These are phyloP conservation scores for Pseudogymnoascus sp. DNA, from an alignment of 2,329 filamentous ascomycete species.

Conservation along the genomic window DNA sequence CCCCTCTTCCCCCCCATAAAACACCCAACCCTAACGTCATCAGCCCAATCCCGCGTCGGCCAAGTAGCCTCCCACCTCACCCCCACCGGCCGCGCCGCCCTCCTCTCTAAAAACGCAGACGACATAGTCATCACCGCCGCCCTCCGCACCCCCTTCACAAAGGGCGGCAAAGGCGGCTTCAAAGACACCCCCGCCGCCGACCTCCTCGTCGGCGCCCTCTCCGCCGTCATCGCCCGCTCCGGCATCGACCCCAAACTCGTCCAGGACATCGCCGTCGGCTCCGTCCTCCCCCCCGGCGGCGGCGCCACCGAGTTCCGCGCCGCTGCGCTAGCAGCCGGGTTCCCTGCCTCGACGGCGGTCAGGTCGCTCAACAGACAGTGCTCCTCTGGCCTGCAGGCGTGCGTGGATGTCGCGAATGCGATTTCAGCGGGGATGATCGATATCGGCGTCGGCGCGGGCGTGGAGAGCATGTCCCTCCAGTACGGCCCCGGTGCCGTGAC, in stretches of 20 bases:
- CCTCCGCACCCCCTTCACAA: conserved; percentile 85
- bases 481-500: conserved; percentile 83
- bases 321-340: conserved; percentile 80
- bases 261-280: conserved; percentile 87
- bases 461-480: conserved; percentile 91
- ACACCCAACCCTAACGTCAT: background rate
- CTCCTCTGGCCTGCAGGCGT: conserved; percentile 84
- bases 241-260: conserved; percentile 81
- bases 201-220: conserved; percentile 75
- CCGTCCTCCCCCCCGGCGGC: conserved; percentile 83
- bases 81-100: conserved; percentile 20
- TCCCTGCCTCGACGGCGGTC: conserved; percentile 77
- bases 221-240: conserved; percentile 72
- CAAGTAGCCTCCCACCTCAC: conserved; percentile 54
- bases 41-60: conserved; percentile 29
- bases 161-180: conserved; percentile 86
- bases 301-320: conserved; percentile 96
- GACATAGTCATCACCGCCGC: conserved; percentile 87
- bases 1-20: no score
- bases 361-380: conserved; percentile 90
- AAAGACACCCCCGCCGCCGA: conserved; percentile 89
- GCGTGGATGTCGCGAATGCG: conserved; percentile 88
- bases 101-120: conserved; percentile 58
- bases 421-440: conserved; percentile 92
- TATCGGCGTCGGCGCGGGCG: conserved; percentile 84